These are phyloP conservation scores for Betula pendula DNA, from an alignment of 306 rosid genomes.

Conservation along the genomic window DNA sequence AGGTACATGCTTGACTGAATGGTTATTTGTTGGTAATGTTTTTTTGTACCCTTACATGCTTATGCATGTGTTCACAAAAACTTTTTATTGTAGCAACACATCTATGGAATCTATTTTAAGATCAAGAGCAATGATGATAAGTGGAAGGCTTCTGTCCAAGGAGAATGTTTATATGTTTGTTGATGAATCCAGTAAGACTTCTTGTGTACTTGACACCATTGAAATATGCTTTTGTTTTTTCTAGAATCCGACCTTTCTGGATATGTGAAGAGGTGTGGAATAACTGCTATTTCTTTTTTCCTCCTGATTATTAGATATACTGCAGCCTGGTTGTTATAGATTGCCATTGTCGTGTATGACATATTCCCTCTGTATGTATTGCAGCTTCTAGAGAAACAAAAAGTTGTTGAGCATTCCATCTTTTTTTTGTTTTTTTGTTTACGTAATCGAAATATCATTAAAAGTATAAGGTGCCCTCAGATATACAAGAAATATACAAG, in stretches of 20 bases:
- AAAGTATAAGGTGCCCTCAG: no score
- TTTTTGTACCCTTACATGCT: neutral
- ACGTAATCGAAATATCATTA: no score
- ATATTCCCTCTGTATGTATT: neutral
- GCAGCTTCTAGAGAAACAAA: neutral
- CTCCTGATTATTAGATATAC: constrained; percentile 1
- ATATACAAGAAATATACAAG: no score
- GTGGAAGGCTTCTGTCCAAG: constrained; percentile 78
- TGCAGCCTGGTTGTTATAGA: neutral
- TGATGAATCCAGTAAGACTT: constrained; percentile 72
- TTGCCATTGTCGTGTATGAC: neutral
- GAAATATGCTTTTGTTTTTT: neutral
- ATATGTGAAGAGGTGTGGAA: neutral
- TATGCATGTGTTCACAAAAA: neutral
- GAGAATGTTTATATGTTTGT: constrained; percentile 47
- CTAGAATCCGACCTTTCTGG: neutral
- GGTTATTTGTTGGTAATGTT: neutral
- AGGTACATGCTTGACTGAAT: constrained; percentile 45
- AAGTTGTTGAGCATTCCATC: neutral
- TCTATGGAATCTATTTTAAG: constrained; percentile 61
- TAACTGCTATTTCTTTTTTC: neutral
- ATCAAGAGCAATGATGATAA: constrained; percentile 80
- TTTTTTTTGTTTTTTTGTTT: neutral
- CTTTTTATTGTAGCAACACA: constrained; percentile 39
- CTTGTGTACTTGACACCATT: constrained; percentile 2